Evolutionary conservation across 2,329 filamentous ascomycete species (phyloP).

Genomic region (Beauveria sp.): DNA sequence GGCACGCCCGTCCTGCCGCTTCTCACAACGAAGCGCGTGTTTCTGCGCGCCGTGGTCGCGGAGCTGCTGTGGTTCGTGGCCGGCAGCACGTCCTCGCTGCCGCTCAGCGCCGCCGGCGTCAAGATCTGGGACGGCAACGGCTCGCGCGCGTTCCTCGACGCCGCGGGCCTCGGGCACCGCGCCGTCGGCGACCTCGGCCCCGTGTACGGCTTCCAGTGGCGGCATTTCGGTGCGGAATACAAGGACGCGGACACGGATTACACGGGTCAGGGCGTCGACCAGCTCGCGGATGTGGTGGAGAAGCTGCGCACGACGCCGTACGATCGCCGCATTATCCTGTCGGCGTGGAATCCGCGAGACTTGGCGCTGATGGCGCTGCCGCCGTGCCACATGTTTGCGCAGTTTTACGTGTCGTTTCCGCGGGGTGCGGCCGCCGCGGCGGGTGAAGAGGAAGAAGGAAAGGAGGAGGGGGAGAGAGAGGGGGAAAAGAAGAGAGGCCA

Average conservation of each 20-base stretch:
- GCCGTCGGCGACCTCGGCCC: constrained; percentile 86
- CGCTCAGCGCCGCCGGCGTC: constrained; percentile 71
- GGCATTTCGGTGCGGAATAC: constrained; percentile 93
- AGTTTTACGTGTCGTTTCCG: constrained; percentile 85
- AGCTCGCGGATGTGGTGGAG: constrained; percentile 81
- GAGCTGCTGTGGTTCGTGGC: constrained; percentile 96
- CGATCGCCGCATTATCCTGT: constrained; percentile 82
- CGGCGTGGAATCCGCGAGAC: constrained; percentile 89
- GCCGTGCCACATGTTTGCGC: constrained; percentile 95
- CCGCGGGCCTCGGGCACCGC: constrained; percentile 70
- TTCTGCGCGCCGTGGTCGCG: constrained; percentile 78
- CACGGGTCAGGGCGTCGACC: constrained; percentile 80
- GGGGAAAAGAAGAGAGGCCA: constrained; percentile 48
- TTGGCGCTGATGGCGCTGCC: constrained; percentile 83
- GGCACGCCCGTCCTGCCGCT: constrained; percentile 70
- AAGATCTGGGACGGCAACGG: constrained; percentile 99
- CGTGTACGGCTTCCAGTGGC: constrained; percentile 98
- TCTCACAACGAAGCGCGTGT: constrained; percentile 95
- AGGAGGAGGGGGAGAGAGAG: constrained; percentile 22
- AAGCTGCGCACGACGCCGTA: constrained; percentile 80
- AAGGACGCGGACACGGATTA: constrained; percentile 74
- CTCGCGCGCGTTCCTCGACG: constrained; percentile 82
- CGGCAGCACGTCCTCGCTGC: constrained; percentile 70
- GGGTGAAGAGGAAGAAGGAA: background rate
- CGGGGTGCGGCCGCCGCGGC: constrained; percentile 16